phyloP scores from a whole-genome alignment of 306 rosid genomes.

The Trifolium fragiferum region DNA sequence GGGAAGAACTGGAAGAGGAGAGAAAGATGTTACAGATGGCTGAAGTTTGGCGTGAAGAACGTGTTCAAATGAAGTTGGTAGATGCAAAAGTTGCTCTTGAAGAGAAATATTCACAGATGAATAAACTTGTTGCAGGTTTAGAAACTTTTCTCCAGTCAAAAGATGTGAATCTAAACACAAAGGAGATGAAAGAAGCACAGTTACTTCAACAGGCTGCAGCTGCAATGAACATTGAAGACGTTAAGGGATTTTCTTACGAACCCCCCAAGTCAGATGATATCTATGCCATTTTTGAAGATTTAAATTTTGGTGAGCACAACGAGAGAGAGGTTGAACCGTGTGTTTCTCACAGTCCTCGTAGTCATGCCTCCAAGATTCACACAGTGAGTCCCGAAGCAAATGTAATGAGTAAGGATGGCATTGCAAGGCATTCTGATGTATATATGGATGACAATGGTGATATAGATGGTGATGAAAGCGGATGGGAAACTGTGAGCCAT shows the following conservation, averaged over 20 bases:
- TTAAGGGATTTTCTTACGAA: slow-evolving; percentile 76
- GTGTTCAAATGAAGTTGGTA: slow-evolving; percentile 94
- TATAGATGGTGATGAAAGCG: slow-evolving; percentile 90
- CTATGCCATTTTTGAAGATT: slow-evolving; percentile 76
- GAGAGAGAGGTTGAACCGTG: slow-evolving; percentile 83
- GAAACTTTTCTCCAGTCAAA: slow-evolving; percentile 60
- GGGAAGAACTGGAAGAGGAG: slow-evolving; percentile 92
- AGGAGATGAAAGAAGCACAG: slow-evolving; percentile 73
- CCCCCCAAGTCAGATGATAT: slow-evolving; percentile 79
- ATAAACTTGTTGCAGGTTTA: slow-evolving; percentile 78
- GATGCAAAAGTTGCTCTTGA: slow-evolving; percentile 98
- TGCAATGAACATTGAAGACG: slow-evolving; percentile 76
- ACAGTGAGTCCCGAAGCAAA: slow-evolving; percentile 76
- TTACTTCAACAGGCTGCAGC: slow-evolving; percentile 69
- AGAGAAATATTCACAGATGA: slow-evolving; percentile 85
- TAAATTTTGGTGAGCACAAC: slow-evolving; percentile 62
- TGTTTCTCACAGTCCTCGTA: slow-evolving; percentile 69
- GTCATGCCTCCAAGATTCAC: slow-evolving; percentile 73
- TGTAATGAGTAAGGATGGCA: slow-evolving; percentile 42
- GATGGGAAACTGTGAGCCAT: slow-evolving; percentile 98
- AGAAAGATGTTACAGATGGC: slow-evolving; percentile 94
- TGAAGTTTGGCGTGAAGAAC: slow-evolving; percentile 99
- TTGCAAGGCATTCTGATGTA: slow-evolving; percentile 54
- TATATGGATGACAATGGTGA: slow-evolving; percentile 71
- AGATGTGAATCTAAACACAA: slow-evolving; percentile 48